Base-by-base conservation (phyloP, 1,284 basidiomycete species). In the Fomitiporia mediterranea region DNA sequence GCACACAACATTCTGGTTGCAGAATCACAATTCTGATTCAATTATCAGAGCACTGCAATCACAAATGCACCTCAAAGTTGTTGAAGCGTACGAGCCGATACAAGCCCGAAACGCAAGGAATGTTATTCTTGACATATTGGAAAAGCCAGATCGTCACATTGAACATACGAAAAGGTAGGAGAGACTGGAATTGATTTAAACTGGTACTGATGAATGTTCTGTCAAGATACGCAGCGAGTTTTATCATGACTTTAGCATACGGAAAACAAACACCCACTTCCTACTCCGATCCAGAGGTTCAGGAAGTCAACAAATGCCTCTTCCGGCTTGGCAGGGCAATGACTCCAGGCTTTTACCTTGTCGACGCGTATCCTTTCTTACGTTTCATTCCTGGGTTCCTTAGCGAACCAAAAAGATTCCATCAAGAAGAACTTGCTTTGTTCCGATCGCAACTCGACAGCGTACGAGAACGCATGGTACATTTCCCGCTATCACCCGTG, bases 171-270 rank as follows among this genome's bases (percentile, higher is more conserved):
- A 74, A 59, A 70, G 76, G 81, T 78, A 58, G 28, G 43, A 17
- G n/a, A n/a, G n/a, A 39, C 25, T 51, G 17, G 44, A 35, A 52
- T 30, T 0, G 23, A 21, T 51, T 32, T 42, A 21, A 48, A 37
- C 25, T 30, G 37, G 2, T 53, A 15, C 7, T 1, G 17, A 25
- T 44, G 7, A 28, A 1, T 2, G 7, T 23, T 17, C 2, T 13
- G 51, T 51, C 7, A 59, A 86, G 84, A 30, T 88, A 82, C 61
- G 79, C 83, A 0, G 79, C 83, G 0, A 80, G 78, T 0, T 76
- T 86, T 0, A 82, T 86, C 2, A 75, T 88, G 68, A 74, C 78
- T 2, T 72, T 88, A 46, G 80, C 84, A 5, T 88, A 88, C 60
- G 86, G 84, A 0, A 83, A 82, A 57, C 69, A 74, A 32, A 72